Percentiles rank a stretch among this genome's conserved stretches.
Conservation (phyloP, 306 rosid species). For the Cercis canadensis region DNA sequence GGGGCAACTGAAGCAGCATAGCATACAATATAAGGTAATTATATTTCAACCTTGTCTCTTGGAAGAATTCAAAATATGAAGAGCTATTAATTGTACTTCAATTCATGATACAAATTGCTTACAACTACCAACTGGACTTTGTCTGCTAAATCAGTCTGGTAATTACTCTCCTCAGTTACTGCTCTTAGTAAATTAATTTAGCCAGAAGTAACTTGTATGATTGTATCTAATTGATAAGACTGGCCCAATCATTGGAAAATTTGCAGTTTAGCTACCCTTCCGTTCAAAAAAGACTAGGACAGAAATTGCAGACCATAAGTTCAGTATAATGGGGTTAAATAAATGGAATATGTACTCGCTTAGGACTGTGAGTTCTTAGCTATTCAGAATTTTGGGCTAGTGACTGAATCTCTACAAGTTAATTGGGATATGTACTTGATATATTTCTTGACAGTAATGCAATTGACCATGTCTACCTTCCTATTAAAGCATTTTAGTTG, state of each 20-base stretch:
- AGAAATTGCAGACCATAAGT: too few species aligned
- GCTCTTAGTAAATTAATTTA: neutral
- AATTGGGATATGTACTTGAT: slow-evolving; percentile 36
- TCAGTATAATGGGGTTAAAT: too few species aligned
- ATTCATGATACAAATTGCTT: too few species aligned
- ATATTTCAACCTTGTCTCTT: slow-evolving; percentile 3
- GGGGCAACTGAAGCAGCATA: slow-evolving; percentile 38
- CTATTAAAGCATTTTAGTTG: slow-evolving; percentile 53
- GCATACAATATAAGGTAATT: slow-evolving; percentile 48
- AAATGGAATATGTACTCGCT: slow-evolving; percentile 2
- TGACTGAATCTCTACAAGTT: slow-evolving; percentile 37
- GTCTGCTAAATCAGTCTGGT: too few species aligned
- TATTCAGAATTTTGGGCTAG: slow-evolving; percentile 29
- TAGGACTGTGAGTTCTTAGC: slow-evolving; percentile 18
- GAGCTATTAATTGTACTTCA: too few species aligned
- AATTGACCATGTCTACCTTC: slow-evolving; percentile 44
- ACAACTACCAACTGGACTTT: too few species aligned
- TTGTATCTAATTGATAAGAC: too few species aligned
- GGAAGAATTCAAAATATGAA: too few species aligned
- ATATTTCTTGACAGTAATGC: slow-evolving; percentile 34
- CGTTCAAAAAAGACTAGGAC: too few species aligned
- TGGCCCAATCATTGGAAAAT: too few species aligned
- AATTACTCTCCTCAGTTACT: slow-evolving; percentile 8
- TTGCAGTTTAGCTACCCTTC: too few species aligned
- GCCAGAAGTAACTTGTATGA: too few species aligned